Conservation (phyloP, 805 yeast genomes). For the Barnettozyma sucrosica region DNA sequence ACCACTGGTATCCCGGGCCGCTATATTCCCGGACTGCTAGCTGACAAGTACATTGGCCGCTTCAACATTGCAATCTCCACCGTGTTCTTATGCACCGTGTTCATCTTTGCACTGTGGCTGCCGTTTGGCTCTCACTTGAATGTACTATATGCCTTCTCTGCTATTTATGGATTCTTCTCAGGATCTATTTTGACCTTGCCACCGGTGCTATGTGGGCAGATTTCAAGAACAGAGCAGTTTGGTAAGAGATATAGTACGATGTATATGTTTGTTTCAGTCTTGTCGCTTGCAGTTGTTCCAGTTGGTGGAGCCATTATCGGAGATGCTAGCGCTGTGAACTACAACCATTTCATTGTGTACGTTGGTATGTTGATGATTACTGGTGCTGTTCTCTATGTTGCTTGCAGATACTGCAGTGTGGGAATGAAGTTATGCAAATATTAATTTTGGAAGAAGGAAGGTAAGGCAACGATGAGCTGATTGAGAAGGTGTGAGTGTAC, state of each 20-base stretch:
- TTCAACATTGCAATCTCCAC: conserved; percentile 44
- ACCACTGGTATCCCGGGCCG: conserved; percentile 43
- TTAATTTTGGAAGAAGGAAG: conserved; percentile 9
- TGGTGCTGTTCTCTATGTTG: conserved; percentile 33
- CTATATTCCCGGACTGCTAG: conserved; percentile 38
- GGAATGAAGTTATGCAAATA: conserved; percentile 36
- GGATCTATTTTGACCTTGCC: conserved; percentile 52
- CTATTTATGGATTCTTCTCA: conserved; percentile 48
- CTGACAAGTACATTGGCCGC: conserved; percentile 42
- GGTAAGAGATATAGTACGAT: conserved; percentile 53
- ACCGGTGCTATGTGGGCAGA: conserved; percentile 55
- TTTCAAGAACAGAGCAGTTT: conserved; percentile 48
- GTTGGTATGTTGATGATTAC: conserved; percentile 35
- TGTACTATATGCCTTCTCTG: conserved; percentile 40
- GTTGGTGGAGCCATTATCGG: conserved; percentile 44
- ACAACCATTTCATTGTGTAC: conserved; percentile 39
- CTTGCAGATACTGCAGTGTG: conserved; percentile 38
- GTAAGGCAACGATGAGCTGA: too few species aligned
- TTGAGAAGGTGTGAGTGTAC: too few species aligned
- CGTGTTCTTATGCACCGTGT: conserved; percentile 29
- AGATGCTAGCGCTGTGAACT: conserved; percentile 27
- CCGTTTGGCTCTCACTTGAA: conserved; percentile 34
- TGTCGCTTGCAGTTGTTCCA: conserved; percentile 43
- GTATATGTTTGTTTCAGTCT: conserved; percentile 51
- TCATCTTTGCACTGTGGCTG: conserved; percentile 36